Conservation (phyloP, 2,329 filamentous ascomycete genomes). For the Westerdykella aurantiaca region DNA sequence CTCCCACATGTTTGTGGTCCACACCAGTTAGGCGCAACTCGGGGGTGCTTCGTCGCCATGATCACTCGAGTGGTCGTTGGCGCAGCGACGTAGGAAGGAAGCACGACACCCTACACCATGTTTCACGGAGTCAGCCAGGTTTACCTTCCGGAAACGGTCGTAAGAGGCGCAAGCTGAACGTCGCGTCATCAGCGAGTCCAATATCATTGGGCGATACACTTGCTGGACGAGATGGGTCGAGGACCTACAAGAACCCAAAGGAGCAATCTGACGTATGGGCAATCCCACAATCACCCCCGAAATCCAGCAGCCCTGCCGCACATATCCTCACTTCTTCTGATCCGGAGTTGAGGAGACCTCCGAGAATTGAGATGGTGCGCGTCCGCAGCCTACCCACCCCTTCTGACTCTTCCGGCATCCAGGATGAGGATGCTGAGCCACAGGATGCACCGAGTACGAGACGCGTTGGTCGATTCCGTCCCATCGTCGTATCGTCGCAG, state of each 20-base stretch:
- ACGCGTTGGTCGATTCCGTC: neutral
- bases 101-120: too few species aligned
- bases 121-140: too few species aligned
- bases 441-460: neutral
- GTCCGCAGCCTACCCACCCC: slow-evolving; percentile 24
- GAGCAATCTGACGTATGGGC: slow-evolving; percentile 26
- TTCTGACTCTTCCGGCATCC: slow-evolving; percentile 26
- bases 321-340: neutral
- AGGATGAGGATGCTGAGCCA: slow-evolving; percentile 9
- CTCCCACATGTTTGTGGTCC: neutral
- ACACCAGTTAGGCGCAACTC: neutral
- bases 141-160: neutral
- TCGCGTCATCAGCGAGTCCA: too few species aligned
- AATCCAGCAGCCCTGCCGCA: slow-evolving; percentile 26
- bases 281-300: slow-evolving; percentile 41
- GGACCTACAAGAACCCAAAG: neutral
- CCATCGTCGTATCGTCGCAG: slow-evolving; percentile 3
- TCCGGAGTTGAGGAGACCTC: neutral
- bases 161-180: slow-evolving; percentile 15
- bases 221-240: neutral
- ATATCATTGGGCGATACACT: too few species aligned
- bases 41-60: too few species aligned
- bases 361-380: neutral
- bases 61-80: too few species aligned
- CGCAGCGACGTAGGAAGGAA: too few species aligned